Conservation (phyloP, 768 basidiomycete species). For the Phylloporus arenicola region DNA sequence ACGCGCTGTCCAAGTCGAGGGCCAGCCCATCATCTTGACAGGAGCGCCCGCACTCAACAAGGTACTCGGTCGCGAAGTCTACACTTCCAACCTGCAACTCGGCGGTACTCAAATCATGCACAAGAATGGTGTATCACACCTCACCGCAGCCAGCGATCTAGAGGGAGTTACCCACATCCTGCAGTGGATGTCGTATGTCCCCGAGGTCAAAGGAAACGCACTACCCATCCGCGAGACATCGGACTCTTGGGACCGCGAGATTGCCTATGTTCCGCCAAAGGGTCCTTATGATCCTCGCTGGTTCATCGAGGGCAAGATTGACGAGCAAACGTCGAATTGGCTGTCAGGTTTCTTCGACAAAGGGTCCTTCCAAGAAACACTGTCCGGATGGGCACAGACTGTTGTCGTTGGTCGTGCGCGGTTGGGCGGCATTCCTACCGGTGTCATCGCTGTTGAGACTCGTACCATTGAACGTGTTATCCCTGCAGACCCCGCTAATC, state of each 20-base stretch:
- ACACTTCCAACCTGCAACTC: slow-evolving; percentile 96
- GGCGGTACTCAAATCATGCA: slow-evolving; percentile 99
- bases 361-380: slow-evolving; percentile 96
- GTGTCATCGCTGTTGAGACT: slow-evolving; percentile 97
- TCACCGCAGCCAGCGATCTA: slow-evolving; percentile 91
- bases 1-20: slow-evolving; percentile 97
- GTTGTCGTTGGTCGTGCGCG: slow-evolving; percentile 96
- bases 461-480: slow-evolving; percentile 95
- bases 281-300: slow-evolving; percentile 95
- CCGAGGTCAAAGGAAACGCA: slow-evolving; percentile 71
- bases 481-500: slow-evolving; percentile 97
- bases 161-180: slow-evolving; percentile 93
- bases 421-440: slow-evolving; percentile 93
- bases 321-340: slow-evolving; percentile 75
- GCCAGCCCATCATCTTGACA: slow-evolving; percentile 98
- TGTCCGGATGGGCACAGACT: slow-evolving; percentile 99
- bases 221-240: slow-evolving; percentile 71
- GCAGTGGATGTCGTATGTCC: slow-evolving; percentile 92
- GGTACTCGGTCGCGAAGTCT: slow-evolving; percentile 97
- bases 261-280: slow-evolving; percentile 87
- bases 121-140: slow-evolving; percentile 98
- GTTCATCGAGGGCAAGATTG: slow-evolving; percentile 93
- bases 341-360: slow-evolving; percentile 94
- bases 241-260: slow-evolving; percentile 89
- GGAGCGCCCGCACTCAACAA: slow-evolving; percentile 97